These are phyloP conservation scores for Zygnema cylindricum DNA, from an alignment of 139 green algal genomes.

Conservation along the genomic window DNA sequence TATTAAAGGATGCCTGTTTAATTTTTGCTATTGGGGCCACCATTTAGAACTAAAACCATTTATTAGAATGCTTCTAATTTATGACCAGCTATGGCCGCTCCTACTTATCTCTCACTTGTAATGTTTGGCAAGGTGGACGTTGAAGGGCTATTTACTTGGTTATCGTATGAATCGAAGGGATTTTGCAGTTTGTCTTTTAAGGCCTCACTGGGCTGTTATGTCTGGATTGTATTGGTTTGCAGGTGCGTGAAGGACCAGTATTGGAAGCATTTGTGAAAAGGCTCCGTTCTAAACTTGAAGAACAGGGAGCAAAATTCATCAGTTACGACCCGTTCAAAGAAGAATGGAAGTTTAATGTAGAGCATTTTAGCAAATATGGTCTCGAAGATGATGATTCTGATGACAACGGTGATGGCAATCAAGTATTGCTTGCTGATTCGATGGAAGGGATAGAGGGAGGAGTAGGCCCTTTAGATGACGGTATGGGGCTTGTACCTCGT, in stretches of 20 bases:
- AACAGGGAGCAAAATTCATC: constrained; percentile 81
- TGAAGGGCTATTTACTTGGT: too few species aligned
- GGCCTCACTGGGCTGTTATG: not conserved
- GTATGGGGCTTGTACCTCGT: not conserved
- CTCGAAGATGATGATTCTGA: constrained; percentile 66
- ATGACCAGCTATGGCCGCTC: too few species aligned
- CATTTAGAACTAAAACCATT: too few species aligned
- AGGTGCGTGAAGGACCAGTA: constrained; percentile 56
- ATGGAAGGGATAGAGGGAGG: not conserved
- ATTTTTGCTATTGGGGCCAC: too few species aligned
- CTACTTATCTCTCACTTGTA: too few species aligned
- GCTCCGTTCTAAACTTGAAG: constrained; percentile 67
- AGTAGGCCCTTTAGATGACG: not conserved
- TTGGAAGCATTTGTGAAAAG: constrained; percentile 69
- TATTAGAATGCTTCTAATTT: too few species aligned
- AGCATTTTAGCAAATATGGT: constrained; percentile 92
- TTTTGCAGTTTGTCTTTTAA: too few species aligned
- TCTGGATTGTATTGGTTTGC: not conserved
- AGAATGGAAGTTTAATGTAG: constrained; percentile 87
- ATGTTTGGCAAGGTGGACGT: too few species aligned
- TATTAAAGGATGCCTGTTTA: too few species aligned
- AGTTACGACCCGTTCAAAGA: constrained; percentile 76
- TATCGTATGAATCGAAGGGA: too few species aligned
- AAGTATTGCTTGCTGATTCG: not conserved
- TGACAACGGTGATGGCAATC: not conserved